Percentiles rank a stretch among this genome's conserved stretches.
Conservation (phyloP, 2,329 filamentous ascomycete genomes). For the Xylariaceae sp. region DNA sequence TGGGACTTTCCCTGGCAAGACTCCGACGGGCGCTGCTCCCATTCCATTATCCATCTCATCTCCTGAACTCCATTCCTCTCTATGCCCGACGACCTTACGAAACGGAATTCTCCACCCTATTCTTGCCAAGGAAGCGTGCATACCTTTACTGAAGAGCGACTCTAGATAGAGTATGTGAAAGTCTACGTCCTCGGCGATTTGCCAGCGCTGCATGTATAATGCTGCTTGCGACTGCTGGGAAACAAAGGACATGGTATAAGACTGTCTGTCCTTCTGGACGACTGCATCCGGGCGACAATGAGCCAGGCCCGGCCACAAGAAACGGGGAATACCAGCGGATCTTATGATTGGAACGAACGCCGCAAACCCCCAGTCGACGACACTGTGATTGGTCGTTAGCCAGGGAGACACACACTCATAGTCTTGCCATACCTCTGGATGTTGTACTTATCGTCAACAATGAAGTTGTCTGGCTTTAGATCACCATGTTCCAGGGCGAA, state of each 20-base stretch:
- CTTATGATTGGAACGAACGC: conserved; percentile 7
- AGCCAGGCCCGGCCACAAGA: conserved; percentile 1
- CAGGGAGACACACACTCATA: not conserved
- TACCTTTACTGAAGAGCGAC: conserved; percentile 11
- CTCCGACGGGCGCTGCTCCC: not conserved
- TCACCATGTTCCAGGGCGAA: conserved; percentile 3
- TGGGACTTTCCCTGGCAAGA: not conserved
- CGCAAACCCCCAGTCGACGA: conserved; percentile 4
- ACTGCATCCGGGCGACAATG: not conserved
- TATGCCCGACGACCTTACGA: not conserved
- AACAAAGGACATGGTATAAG: conserved; percentile 8
- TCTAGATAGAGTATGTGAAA: conserved; percentile 10
- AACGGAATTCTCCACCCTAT: conserved; percentile 2
- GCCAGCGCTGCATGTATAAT: conserved; percentile 3
- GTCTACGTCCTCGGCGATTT: not conserved
- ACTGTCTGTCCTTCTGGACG: not conserved
- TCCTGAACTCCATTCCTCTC: not conserved
- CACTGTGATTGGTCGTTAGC: not conserved
- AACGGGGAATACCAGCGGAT: conserved; percentile 7
- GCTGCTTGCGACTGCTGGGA: conserved; percentile 4
- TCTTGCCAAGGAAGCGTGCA: conserved; percentile 8
- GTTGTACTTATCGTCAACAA: conserved; percentile 1
- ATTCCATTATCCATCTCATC: not conserved
- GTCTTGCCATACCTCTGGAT: not conserved
- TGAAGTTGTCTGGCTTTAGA: conserved; percentile 2